phyloP scores from a whole-genome alignment of 495 filamentous ascomycete species.

The Talaromyces adpressus region DNA sequence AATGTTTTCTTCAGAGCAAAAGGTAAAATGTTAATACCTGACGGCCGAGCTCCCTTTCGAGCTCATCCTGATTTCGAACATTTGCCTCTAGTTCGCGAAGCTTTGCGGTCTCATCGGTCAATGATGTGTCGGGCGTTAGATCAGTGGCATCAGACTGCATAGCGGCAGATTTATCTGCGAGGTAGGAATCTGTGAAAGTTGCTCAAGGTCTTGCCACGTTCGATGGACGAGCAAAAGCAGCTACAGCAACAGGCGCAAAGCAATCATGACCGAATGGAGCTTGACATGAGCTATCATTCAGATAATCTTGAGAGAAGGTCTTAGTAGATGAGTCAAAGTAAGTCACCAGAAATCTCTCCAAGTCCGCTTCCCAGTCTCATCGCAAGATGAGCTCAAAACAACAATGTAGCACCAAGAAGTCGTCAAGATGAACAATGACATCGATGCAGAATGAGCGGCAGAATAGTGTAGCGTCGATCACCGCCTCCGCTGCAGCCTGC shows the following conservation, averaged over 20 bases:
- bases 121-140: not conserved
- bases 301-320: not conserved
- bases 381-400: not conserved
- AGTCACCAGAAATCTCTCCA: not conserved
- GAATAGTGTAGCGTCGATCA: conserved; percentile 6
- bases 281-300: not conserved
- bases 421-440: not conserved
- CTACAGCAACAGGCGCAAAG: not conserved
- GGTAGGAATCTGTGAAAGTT: not conserved
- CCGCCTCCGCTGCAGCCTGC: not conserved
- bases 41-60: conserved; percentile 64
- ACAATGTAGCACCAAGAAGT: not conserved
- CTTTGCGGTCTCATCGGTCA: conserved; percentile 47
- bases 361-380: not conserved
- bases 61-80: conserved; percentile 77
- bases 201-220: not conserved
- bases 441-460: conserved; percentile 1
- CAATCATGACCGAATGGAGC: not conserved
- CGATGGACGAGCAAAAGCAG: not conserved
- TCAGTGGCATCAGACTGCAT: not conserved
- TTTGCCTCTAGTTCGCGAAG: conserved; percentile 62
- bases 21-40: conserved; percentile 26
- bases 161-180: not conserved
- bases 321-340: not conserved
- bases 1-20: not conserved